Conservation (phyloP, 2,329 filamentous ascomycete genomes). For the Botryotinia narcissicola region DNA sequence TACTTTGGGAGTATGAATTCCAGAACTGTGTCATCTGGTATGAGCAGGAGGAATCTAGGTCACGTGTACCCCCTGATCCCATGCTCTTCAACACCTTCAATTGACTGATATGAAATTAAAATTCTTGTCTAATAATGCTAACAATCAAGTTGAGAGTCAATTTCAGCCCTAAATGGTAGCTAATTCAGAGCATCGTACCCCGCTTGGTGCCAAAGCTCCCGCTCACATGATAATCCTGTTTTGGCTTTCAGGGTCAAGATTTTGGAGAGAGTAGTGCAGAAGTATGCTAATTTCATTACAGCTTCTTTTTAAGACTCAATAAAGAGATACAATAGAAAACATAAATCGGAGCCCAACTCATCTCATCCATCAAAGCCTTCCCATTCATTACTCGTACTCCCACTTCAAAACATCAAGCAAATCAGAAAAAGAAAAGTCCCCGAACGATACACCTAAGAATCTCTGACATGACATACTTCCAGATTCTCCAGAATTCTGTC, state of each 20-base stretch:
- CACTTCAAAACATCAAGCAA: neutral
- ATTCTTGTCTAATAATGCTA: fast-evolving
- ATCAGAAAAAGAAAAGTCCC: neutral
- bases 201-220: neutral
- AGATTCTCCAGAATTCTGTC: neutral
- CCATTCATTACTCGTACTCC: neutral
- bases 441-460: neutral
- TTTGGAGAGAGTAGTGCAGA: neutral
- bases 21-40: neutral
- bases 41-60: neutral
- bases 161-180: too few relatives aligned
- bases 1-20: neutral
- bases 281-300: neutral
- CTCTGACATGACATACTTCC: neutral
- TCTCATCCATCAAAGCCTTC: neutral
- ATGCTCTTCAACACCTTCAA: neutral
- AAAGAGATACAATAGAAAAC: neutral
- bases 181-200: too few relatives aligned
- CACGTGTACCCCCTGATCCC: too few relatives aligned
- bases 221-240: neutral
- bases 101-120: too few relatives aligned
- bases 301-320: neutral
- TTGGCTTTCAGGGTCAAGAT: neutral
- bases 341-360: neutral
- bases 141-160: too few relatives aligned